Evolutionary conservation across 2,329 filamentous ascomycete genomes (phyloP).

Genomic region (Corynespora cassiicola): DNA sequence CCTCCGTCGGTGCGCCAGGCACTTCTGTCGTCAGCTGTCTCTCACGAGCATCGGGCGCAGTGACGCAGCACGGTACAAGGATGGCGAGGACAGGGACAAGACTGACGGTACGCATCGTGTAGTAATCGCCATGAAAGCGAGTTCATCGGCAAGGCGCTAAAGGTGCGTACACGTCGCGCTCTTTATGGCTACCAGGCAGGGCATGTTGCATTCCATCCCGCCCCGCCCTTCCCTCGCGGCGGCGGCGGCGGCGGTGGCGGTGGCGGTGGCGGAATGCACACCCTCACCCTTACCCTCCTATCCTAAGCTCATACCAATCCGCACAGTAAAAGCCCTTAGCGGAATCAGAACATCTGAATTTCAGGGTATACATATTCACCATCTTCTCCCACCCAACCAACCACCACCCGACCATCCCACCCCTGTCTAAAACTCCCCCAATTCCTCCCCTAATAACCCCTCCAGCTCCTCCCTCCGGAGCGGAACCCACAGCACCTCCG

Average conservation of each 20-base stretch:
- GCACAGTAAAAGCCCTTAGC: background rate
- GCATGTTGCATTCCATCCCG: no score
- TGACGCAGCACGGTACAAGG: constrained; percentile 4
- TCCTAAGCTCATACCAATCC: constrained; percentile 1
- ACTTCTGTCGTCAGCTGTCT: no score
- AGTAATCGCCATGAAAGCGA: no score
- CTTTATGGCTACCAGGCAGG: no score
- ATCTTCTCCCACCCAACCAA: constrained; percentile 47
- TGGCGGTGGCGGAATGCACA: background rate
- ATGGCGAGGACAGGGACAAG: constrained; percentile 9
- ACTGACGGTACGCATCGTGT: background rate
- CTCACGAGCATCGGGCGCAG: no score
- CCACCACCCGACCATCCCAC: no score
- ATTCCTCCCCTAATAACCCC: constrained; percentile 86
- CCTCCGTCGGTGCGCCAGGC: constrained; percentile 8
- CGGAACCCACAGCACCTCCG: constrained; percentile 83
- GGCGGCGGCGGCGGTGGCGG: no score
- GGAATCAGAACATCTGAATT: constrained; percentile 1
- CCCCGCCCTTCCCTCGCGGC: no score
- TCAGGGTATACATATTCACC: constrained; percentile 22
- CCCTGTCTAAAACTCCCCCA: no score
- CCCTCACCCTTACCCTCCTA: background rate
- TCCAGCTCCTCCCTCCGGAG: constrained; percentile 90
- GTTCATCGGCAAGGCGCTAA: no score
- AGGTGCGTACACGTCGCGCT: no score